Evolutionary conservation across 139 green algal genomes (phyloP), one percentile per base, ranked within the genome.

Genomic region (Gonium pectorale): DNA sequence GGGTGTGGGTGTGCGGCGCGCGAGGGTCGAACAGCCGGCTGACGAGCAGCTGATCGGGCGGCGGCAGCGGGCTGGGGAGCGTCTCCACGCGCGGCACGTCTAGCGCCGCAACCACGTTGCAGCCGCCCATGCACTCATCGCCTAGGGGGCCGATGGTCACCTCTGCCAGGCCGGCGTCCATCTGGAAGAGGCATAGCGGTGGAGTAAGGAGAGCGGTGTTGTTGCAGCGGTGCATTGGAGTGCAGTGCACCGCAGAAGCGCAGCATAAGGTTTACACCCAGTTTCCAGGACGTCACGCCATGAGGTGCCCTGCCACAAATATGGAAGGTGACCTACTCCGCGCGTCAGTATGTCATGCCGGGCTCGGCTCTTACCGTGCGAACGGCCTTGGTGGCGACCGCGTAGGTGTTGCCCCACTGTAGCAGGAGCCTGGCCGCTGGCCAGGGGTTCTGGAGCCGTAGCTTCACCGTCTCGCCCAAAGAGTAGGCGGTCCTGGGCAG

Each of bases 371-470:
- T n/a, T 22, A 27, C 63, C 63, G 33, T 44, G 63, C 5, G 9
- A 6, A 85, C 15, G 2, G 29, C 66, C 6, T 27, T 31, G 33
- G 49, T 67, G 4, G 38, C 17, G 15, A 62, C 11, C 22, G 29
- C 29, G 37, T 77, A 9, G 5, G 29, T 24, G 37, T 88, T 90
- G 68, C 88, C 88, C 88, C 88, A 92, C 62, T 87, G 74, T 35
- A 89, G 29, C 51, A 92, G 60, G 62, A 68, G 52, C 15, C 62
- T 59, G 13, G 83, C 60, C 19, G 69, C 81, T 44, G 80, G 83
- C 67, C 69, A 92, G 51, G 85, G 85, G 62, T 89, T 88, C 63
- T 90, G 80, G 13, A 92, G 51, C 0, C 27, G 2, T 38, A 92
- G 37, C 40, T 41, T 35, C 1, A 80, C 71, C 7, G 19, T 2